phyloP scores from a whole-genome alignment of 331 rosid genomes.

The Spiraea crenata region DNA sequence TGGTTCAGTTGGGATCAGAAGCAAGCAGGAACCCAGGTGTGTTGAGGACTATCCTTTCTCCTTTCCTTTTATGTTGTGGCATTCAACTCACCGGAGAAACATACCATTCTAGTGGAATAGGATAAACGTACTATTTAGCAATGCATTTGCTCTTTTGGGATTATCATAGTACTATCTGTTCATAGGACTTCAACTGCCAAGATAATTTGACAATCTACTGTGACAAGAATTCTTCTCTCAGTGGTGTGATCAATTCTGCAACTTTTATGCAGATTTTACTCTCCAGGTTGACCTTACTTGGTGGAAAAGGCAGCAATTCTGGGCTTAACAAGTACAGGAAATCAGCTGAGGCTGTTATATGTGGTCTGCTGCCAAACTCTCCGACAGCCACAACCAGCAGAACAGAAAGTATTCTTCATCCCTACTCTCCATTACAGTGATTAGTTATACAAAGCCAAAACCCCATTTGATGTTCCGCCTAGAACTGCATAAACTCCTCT shows the following conservation, averaged over 20 bases:
- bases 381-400: conserved; percentile 88
- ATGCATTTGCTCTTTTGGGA: background rate
- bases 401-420: conserved; percentile 60
- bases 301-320: conserved; percentile 42
- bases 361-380: conserved; percentile 82
- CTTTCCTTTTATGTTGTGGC: conserved; percentile 7
- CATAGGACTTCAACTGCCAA: background rate
- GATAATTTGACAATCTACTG: background rate
- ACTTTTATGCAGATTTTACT: conserved; percentile 70
- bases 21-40: conserved; percentile 91
- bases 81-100: conserved; percentile 10
- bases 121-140: background rate
- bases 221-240: background rate
- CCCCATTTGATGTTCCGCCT: background rate
- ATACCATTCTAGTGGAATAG: background rate
- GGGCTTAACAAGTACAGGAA: conserved; percentile 58
- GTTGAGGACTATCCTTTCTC: background rate
- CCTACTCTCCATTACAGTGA: conserved; percentile 23
- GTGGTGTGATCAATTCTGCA: background rate
- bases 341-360: conserved; percentile 92
- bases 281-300: conserved; percentile 83
- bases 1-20: conserved; percentile 99
- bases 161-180: background rate
- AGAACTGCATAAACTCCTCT: background rate
- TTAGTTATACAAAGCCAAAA: no score